Conservation (phyloP, 129 eudicot genomes). For the Calendula officinalis region DNA sequence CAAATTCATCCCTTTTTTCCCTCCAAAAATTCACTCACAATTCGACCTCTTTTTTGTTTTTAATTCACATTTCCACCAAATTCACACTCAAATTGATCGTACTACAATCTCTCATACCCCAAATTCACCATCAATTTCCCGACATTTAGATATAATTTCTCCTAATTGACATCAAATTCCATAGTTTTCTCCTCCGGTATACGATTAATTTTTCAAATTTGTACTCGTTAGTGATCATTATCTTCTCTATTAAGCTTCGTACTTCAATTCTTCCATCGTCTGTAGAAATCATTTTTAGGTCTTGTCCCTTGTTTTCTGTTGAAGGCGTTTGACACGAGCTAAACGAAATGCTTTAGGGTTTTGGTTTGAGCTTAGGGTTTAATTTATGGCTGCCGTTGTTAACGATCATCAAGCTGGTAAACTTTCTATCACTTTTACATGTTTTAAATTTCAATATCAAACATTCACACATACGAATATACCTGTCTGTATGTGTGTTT, state of each 20-base stretch:
- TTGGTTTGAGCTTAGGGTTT: slow-evolving; percentile 16
- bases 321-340: slow-evolving; percentile 15
- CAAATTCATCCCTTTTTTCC: too few relatives aligned
- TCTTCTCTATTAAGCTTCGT: slow-evolving; percentile 18
- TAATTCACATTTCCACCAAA: slow-evolving; percentile 14
- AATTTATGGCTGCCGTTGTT: slow-evolving; percentile 18
- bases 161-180: slow-evolving; percentile 2
- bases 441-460: neutral
- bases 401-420: slow-evolving; percentile 29
- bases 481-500: neutral
- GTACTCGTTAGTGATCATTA: neutral
- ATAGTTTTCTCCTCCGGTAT: neutral
- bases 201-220: neutral
- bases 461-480: neutral
- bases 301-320: slow-evolving; percentile 1
- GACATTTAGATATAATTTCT: neutral
- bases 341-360: slow-evolving; percentile 22
- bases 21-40: too few relatives aligned
- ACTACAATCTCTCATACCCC: slow-evolving; percentile 4
- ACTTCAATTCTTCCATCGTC: neutral
- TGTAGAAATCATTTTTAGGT: neutral
- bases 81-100: slow-evolving; percentile 9
- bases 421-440: neutral
- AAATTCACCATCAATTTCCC: slow-evolving; percentile 19
- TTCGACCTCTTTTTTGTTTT: neutral